These are phyloP conservation scores for Hsuehochloa calcarea DNA, from an alignment of 176 grass and related monocot species.

Conservation along the genomic window DNA sequence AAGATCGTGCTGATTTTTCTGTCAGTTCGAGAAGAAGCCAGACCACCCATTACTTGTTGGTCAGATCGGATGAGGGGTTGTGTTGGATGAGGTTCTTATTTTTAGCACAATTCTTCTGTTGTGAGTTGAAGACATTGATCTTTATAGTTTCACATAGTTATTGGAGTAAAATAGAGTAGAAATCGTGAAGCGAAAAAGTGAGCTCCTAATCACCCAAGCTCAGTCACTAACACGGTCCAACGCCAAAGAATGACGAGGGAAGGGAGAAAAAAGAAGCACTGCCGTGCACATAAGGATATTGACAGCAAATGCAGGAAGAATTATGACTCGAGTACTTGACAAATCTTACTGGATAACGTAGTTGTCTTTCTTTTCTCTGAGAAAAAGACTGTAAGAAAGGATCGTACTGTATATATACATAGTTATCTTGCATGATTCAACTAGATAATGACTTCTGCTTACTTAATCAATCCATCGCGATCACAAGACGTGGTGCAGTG, in stretches of 20 bases:
- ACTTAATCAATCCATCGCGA: background rate
- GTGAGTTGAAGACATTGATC: too few relatives aligned
- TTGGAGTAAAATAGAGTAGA: too few relatives aligned
- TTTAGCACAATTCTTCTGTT: too few relatives aligned
- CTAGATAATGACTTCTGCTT: background rate
- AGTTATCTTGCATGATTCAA: background rate
- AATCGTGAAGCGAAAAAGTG: too few relatives aligned
- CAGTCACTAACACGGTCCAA: too few relatives aligned
- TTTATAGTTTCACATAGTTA: too few relatives aligned
- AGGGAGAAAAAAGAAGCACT: background rate
- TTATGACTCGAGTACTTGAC: background rate
- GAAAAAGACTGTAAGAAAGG: background rate
- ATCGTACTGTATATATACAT: background rate
- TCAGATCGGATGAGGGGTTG: too few relatives aligned
- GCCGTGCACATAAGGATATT: background rate
- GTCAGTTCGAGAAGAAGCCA: too few relatives aligned
- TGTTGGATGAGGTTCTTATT: too few relatives aligned
- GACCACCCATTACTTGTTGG: too few relatives aligned
- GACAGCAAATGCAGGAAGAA: background rate
- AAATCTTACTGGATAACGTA: background rate
- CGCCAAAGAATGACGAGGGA: background rate
- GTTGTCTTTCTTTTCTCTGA: background rate
- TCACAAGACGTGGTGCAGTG: background rate
- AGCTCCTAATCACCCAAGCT: too few relatives aligned
- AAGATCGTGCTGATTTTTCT: too few relatives aligned